A percentile compares a stretch with the other conserved stretches of the same genome.
These are phyloP conservation scores for Hypomyces rosellus DNA, from an alignment of 2,329 filamentous ascomycete genomes.

Conservation along the genomic window DNA sequence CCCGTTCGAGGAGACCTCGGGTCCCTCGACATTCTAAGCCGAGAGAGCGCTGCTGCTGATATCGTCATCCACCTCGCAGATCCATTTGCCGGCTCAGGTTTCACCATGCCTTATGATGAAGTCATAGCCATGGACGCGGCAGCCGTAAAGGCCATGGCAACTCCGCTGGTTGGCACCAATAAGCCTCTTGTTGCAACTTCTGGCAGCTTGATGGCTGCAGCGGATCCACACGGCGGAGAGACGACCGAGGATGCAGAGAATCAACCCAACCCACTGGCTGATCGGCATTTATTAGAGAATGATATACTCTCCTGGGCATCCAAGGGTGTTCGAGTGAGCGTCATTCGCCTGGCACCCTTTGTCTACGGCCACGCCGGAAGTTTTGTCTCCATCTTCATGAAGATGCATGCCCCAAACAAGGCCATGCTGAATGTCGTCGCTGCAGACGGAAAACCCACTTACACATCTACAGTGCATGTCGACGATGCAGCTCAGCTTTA, in stretches of 20 bases:
- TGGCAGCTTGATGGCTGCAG: slow-evolving; percentile 21
- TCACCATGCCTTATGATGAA: slow-evolving; percentile 10
- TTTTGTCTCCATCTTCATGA: slow-evolving; percentile 29
- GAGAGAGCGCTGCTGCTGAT: slow-evolving; percentile 33
- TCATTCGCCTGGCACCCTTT: slow-evolving; percentile 35
- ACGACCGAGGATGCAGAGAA: slow-evolving; percentile 18
- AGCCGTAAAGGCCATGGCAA: slow-evolving; percentile 31
- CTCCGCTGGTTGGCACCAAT: slow-evolving; percentile 25
- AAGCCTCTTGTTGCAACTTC: slow-evolving; percentile 30
- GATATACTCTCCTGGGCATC: slow-evolving; percentile 23
- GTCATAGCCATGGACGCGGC: slow-evolving; percentile 25
- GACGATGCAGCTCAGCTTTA: slow-evolving; percentile 38
- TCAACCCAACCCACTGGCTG: slow-evolving; percentile 15
- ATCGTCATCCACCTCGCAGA: slow-evolving; percentile 38
- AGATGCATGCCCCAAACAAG: slow-evolving; percentile 22
- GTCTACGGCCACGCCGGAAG: slow-evolving; percentile 39
- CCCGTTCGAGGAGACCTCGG: slow-evolving; percentile 35
- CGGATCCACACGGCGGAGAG: slow-evolving; percentile 23
- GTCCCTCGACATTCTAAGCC: slow-evolving; percentile 30
- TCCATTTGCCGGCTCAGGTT: slow-evolving; percentile 12
- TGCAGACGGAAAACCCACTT: slow-evolving; percentile 19
- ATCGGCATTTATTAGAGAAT: slow-evolving; percentile 22
- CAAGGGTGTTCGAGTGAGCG: slow-evolving; percentile 28
- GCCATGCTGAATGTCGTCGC: slow-evolving; percentile 20
- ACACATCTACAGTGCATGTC: slow-evolving; percentile 32